Percentiles rank a stretch among this genome's conserved stretches.
These are phyloP conservation scores for Globisporangium spiculum DNA, from an alignment of 352 stramenopile species.

Conservation along the genomic window DNA sequence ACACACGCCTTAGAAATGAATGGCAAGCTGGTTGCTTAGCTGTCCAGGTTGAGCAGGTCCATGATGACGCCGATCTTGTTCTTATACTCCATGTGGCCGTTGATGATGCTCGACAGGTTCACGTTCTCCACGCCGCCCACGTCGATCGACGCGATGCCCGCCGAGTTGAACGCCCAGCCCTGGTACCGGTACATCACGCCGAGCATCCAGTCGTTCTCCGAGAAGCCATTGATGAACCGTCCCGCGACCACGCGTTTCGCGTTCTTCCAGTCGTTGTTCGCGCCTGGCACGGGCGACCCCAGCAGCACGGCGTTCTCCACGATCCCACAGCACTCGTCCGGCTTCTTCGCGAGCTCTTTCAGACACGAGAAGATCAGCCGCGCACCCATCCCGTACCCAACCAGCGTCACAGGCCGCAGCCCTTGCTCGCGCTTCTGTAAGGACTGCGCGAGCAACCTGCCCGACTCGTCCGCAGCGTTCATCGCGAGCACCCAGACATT, in stretches of 20 bases:
- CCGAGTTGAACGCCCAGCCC: constrained; percentile 74
- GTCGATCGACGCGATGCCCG: constrained; percentile 65
- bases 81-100: constrained; percentile 86
- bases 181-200: constrained; percentile 90
- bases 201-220: constrained; percentile 89
- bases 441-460: constrained; percentile 71
- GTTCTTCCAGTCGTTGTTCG: constrained; percentile 61
- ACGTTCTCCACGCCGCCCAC: constrained; percentile 79
- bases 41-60: constrained; percentile 70
- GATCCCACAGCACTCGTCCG: constrained; percentile 63
- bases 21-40: constrained; percentile 14
- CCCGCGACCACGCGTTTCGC: constrained; percentile 75
- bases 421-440: constrained; percentile 66
- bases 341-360: constrained; percentile 74
- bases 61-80: constrained; percentile 85
- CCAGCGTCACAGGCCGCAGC: constrained; percentile 81
- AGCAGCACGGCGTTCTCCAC: constrained; percentile 89
- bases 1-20: background rate
- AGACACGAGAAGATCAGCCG: constrained; percentile 89
- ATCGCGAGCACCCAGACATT: constrained; percentile 84
- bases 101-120: constrained; percentile 76
- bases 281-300: constrained; percentile 67
- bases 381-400: constrained; percentile 89
- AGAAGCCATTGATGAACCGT: constrained; percentile 90
- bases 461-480: constrained; percentile 66